Evolutionary conservation across 805 yeast species (phyloP).

Genomic region (Wickerhamiella azymoides): DNA sequence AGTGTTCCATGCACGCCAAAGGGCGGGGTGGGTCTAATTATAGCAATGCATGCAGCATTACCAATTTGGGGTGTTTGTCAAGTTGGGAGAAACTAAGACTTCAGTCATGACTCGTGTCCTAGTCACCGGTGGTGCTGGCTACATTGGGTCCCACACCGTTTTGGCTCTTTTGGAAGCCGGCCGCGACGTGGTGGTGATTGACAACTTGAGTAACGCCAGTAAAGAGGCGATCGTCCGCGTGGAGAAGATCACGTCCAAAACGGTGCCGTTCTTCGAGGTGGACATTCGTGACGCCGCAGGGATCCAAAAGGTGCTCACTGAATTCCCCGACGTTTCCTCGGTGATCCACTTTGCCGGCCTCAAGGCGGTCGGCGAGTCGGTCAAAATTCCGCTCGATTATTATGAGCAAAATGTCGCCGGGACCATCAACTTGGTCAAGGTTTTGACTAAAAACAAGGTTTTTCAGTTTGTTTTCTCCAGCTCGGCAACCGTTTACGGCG

Average conservation of each 20-base stretch:
- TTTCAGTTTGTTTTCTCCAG: conserved; percentile 55
- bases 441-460: conserved; percentile 35
- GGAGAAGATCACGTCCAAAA: conserved; percentile 37
- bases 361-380: conserved; percentile 72
- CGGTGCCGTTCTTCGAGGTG: conserved; percentile 39
- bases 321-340: conserved; percentile 35
- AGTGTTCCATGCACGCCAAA: too few relatives aligned
- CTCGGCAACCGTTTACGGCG: conserved; percentile 76
- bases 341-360: conserved; percentile 73
- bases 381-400: conserved; percentile 50
- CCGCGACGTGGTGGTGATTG: conserved; percentile 57
- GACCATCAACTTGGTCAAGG: conserved; percentile 42
- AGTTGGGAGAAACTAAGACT: not conserved
- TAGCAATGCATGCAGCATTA: too few relatives aligned
- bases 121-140: conserved; percentile 81
- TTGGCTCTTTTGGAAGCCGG: conserved; percentile 49
- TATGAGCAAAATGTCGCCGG: conserved; percentile 58
- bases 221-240: conserved; percentile 51
- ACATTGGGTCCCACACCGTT: conserved; percentile 71
- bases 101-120: conserved; percentile 25
- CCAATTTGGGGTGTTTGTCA: not conserved
- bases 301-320: conserved; percentile 35
- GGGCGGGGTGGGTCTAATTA: too few relatives aligned
- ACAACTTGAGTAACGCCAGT: conserved; percentile 53
- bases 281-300: conserved; percentile 43